These are phyloP conservation scores for Lumnitzera littorea DNA, from an alignment of 345 rosid species.

Conservation along the genomic window DNA sequence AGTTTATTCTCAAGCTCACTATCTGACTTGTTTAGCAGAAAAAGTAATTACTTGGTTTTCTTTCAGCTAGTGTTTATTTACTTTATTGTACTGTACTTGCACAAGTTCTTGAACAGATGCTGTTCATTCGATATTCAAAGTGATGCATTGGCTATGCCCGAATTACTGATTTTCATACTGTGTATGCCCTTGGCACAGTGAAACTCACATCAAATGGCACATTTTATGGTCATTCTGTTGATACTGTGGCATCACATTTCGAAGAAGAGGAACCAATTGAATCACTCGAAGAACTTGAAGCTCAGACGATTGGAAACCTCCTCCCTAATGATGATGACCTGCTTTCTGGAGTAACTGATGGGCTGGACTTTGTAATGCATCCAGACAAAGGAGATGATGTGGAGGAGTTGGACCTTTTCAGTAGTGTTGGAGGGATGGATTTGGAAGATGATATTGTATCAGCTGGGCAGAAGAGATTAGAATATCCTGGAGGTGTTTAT, in stretches of 20 bases:
- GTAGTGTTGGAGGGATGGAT: slow-evolving; percentile 68
- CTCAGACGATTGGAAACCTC: slow-evolving; percentile 61
- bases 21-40: slow-evolving; percentile 65
- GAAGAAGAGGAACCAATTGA: slow-evolving; percentile 44
- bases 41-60: slow-evolving; percentile 36
- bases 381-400: slow-evolving; percentile 29
- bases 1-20: slow-evolving; percentile 91
- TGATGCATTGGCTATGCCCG: no score
- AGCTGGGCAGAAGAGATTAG: slow-evolving; percentile 19
- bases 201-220: slow-evolving; percentile 27
- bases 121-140: no score
- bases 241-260: slow-evolving; percentile 24
- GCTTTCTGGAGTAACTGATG: slow-evolving; percentile 50
- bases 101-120: neutral
- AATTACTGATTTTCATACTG: neutral
- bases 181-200: slow-evolving; percentile 33
- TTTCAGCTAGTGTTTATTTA: slow-evolving; percentile 5
- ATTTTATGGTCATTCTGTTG: slow-evolving; percentile 33
- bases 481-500: slow-evolving; percentile 21
- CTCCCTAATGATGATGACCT: slow-evolving; percentile 64
- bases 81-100: neutral
- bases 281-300: slow-evolving; percentile 56
- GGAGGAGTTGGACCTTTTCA: slow-evolving; percentile 63
- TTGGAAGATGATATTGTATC: slow-evolving; percentile 37
- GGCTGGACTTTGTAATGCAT: slow-evolving; percentile 17